Conservation (phyloP, 2,329 filamentous ascomycete species). For the Bretziella fagacearum region DNA sequence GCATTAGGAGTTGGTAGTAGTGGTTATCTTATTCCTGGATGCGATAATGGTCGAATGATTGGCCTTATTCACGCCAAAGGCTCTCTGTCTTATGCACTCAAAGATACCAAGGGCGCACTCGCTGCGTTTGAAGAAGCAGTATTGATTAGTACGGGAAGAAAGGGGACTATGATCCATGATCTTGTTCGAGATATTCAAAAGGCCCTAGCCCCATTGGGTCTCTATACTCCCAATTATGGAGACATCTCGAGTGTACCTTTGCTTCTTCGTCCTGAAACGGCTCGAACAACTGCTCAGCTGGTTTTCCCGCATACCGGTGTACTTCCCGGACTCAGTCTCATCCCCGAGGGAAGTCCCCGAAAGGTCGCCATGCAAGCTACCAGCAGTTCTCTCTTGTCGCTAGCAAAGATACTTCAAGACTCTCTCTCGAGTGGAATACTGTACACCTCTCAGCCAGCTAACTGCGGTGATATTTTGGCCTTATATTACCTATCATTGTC, state of each 20-base stretch:
- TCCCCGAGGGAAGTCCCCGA: conserved; percentile 52
- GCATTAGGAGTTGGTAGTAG: conserved; percentile 30
- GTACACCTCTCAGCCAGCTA: conserved; percentile 40
- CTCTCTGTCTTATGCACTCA: conserved; percentile 90
- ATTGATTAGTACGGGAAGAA: conserved; percentile 63
- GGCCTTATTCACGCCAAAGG: conserved; percentile 93
- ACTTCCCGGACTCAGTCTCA: conserved; percentile 60
- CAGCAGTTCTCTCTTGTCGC: conserved; percentile 82
- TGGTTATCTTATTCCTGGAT: conserved; percentile 68
- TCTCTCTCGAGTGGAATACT: conserved; percentile 62
- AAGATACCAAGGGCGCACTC: conserved; percentile 65
- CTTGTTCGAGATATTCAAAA: conserved; percentile 64
- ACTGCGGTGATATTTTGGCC: conserved; percentile 80
- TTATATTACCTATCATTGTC: conserved; percentile 92
- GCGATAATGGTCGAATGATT: conserved; percentile 82
- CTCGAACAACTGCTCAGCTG: conserved; percentile 63
- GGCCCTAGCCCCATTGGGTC: conserved; percentile 38
- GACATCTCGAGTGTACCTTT: conserved; percentile 33
- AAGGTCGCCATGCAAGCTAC: conserved; percentile 80
- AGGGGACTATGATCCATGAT: conserved; percentile 52
- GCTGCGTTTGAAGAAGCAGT: conserved; percentile 90
- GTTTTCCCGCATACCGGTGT: conserved; percentile 64
- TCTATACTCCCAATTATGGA: neutral
- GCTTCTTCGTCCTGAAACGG: conserved; percentile 66
- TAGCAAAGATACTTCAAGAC: conserved; percentile 97